Base-by-base conservation (phyloP, 75 land plant genomes). In the Isoetes taiwanensis region DNA sequence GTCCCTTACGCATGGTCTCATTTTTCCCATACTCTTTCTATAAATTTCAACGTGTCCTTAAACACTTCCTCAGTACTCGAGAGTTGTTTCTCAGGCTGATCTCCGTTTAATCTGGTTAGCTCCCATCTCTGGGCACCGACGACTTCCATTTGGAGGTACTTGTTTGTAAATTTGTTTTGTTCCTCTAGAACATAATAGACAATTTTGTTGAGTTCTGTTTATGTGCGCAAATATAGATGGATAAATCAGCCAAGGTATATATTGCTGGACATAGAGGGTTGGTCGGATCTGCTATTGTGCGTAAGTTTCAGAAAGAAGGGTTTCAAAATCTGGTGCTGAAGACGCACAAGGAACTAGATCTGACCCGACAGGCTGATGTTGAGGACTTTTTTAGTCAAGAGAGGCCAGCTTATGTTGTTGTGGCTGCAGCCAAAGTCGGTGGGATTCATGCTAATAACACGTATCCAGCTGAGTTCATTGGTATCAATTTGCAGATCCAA, bases 371-470 rank as follows among this genome's bases (percentile, higher is more conserved):
- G 54, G 64, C 78, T 32, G 83, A 55, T 33, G 98, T 93, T 4
- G 96, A 93, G 39, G 35, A 67, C 17, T 93, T 93, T 70, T 88
- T 93, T 66, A 42, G 70, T 38, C 29, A 69, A 21, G 81, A 88
- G 34, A 76, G 59, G 31, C 98, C 98, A 39, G 57, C 40, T 0
- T 81, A 69, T 61, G 98, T 88, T 39, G 84, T 93, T 66, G 64
- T 93, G 28, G 75, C 86, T 24, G 98, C 98, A 1, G 98, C 98
- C 54, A 93, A 93, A 60, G 98, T 93, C 38, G 98, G 98, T 3
- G 98, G 98, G 5, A 93, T 93, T 57, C 90, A 87, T 62, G 98
- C 98, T 37, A 93, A 93, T 71, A 79, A 74, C 55, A 93, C 98
- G 33, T 93, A 79, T 54, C 98, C 98, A 21, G 98, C 95, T 1